These are phyloP conservation scores for Cryptosporidium canis DNA, from an alignment of 169 alveolate species.

Conservation along the genomic window DNA sequence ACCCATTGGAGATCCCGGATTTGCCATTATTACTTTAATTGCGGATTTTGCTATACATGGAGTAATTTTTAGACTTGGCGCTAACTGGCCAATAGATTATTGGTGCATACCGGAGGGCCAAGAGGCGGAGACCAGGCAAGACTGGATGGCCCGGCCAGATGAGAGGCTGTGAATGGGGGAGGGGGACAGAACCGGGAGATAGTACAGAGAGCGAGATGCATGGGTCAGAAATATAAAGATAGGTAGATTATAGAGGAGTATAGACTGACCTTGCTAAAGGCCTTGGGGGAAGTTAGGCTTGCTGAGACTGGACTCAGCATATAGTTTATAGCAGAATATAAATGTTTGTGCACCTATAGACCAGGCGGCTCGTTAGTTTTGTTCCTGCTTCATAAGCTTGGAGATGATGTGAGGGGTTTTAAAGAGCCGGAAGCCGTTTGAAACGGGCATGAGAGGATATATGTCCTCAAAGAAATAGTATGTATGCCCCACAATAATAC, in stretches of 20 bases:
- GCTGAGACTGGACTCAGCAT: too few relatives aligned
- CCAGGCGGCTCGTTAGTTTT: slow-evolving; percentile 47
- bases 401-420: slow-evolving; percentile 85
- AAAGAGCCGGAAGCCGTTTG: slow-evolving; percentile 86
- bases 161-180: too few relatives aligned
- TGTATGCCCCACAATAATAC: slow-evolving; percentile 90
- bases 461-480: slow-evolving; percentile 91
- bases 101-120: background rate
- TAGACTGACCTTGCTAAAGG: too few relatives aligned
- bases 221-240: too few relatives aligned
- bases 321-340: slow-evolving; percentile 69
- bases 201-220: too few relatives aligned
- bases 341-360: background rate
- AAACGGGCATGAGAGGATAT: slow-evolving; percentile 89
- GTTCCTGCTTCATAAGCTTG: slow-evolving; percentile 61
- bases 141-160: too few relatives aligned
- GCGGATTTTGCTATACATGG: background rate
- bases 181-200: too few relatives aligned
- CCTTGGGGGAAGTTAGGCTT: too few relatives aligned
- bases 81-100: background rate
- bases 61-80: background rate
- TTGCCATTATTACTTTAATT: background rate
- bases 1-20: background rate
- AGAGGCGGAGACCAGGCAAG: too few relatives aligned
- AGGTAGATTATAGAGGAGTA: too few relatives aligned